Conservation (phyloP, 768 basidiomycete genomes). For the Favolaschia claudopus region DNA sequence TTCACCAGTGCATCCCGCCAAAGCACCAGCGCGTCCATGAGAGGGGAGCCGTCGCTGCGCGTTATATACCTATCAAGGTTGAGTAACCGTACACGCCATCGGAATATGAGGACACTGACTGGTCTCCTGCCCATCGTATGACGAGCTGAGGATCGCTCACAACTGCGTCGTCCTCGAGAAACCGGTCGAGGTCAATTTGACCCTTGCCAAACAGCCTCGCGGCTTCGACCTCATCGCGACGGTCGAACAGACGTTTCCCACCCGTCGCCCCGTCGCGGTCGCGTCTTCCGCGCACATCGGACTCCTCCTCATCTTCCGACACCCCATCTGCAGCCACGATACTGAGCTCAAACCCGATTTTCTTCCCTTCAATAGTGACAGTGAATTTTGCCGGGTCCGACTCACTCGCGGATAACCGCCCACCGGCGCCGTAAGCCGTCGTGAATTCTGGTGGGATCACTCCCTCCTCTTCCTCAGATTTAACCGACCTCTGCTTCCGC, state of each 20-base stretch:
- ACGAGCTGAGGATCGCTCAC: slow-evolving; percentile 72
- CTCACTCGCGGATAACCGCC: slow-evolving; percentile 63
- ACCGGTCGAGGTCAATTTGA: slow-evolving; percentile 67
- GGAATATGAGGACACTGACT: slow-evolving; percentile 51
- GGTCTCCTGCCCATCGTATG: slow-evolving; percentile 73
- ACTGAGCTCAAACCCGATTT: slow-evolving; percentile 78
- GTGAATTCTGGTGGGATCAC: slow-evolving; percentile 36
- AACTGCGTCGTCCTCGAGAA: slow-evolving; percentile 70
- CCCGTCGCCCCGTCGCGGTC: slow-evolving; percentile 31
- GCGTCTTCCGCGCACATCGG: slow-evolving; percentile 31
- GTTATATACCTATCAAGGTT: slow-evolving; percentile 70
- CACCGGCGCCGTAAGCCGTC: slow-evolving; percentile 55
- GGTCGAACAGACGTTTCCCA: slow-evolving; percentile 35
- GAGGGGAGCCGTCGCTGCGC: slow-evolving; percentile 74
- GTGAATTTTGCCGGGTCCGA: slow-evolving; percentile 70
- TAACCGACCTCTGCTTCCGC: too few relatives aligned
- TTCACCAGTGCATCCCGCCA: slow-evolving; percentile 65
- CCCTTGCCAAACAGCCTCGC: slow-evolving; percentile 63
- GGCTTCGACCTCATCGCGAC: slow-evolving; percentile 60
- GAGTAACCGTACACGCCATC: not conserved
- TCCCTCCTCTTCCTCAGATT: slow-evolving; percentile 35
- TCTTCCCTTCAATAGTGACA: slow-evolving; percentile 66
- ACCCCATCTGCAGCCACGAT: slow-evolving; percentile 51
- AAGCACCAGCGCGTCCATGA: slow-evolving; percentile 74
- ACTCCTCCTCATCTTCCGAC: slow-evolving; percentile 18